These are phyloP conservation scores for Podospora conica DNA, from an alignment of 495 filamentous ascomycete genomes.

Conservation along the genomic window DNA sequence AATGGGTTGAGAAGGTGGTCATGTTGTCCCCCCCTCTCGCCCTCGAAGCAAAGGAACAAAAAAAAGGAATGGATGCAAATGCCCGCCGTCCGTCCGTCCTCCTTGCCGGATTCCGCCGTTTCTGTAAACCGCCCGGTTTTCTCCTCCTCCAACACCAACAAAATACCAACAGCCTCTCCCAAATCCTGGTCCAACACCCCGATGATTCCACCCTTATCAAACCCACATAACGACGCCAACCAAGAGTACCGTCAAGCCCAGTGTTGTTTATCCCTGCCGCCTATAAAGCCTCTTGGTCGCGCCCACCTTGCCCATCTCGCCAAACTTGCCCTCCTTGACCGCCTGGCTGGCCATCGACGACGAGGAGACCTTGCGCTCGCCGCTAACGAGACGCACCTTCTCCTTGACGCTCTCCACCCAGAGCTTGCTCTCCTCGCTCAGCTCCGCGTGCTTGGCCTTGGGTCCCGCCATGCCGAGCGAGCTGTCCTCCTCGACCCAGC, in stretches of 20 bases:
- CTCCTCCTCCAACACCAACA: not conserved
- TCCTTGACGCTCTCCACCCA: constrained; percentile 74
- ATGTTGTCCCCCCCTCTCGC: not conserved
- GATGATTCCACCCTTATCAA: not conserved
- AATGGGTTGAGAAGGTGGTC: not conserved
- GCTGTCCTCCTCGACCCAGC: constrained; percentile 52
- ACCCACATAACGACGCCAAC: not conserved
- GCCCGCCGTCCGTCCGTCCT: not conserved
- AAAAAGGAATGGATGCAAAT: not conserved
- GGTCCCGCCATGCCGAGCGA: constrained; percentile 59
- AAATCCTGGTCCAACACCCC: no score
- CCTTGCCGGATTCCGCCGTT: not conserved
- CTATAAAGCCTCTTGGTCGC: constrained; percentile 52
- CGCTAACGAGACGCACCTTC: constrained; percentile 52
- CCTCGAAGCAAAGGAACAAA: not conserved
- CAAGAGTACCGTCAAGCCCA: not conserved
- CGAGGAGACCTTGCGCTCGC: constrained; percentile 28
- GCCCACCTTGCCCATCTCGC: constrained; percentile 51
- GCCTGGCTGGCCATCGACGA: constrained; percentile 10
- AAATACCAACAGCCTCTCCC: not conserved
- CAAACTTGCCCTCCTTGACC: constrained; percentile 36
- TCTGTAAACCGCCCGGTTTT: no score
- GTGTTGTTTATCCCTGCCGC: constrained; percentile 10
- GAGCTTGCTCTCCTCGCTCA: constrained; percentile 56
- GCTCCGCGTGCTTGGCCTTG: constrained; percentile 48